Percentiles rank a stretch among this genome's conserved stretches.
These are phyloP conservation scores for Serendipita indica DNA, from an alignment of 768 basidiomycete species.

Conservation along the genomic window DNA sequence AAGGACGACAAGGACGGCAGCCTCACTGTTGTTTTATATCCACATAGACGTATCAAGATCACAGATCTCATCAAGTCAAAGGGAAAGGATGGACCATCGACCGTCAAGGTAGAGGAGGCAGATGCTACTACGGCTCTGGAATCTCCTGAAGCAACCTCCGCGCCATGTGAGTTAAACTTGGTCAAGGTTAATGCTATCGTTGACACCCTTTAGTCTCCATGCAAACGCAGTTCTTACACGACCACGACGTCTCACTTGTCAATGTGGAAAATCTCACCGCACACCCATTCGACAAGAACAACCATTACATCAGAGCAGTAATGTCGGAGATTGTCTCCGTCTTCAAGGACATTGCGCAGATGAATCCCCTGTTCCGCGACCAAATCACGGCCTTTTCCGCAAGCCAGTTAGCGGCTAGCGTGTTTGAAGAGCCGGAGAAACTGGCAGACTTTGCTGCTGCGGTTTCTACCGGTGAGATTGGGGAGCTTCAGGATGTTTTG, in stretches of 20 bases:
- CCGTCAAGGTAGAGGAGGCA: conserved; percentile 24
- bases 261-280: conserved; percentile 72
- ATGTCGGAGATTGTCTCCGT: conserved; percentile 93
- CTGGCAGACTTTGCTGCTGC: conserved; percentile 96
- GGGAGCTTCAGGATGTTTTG: conserved; percentile 85
- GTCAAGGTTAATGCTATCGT: background rate
- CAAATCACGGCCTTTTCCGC: conserved; percentile 95
- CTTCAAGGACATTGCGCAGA: conserved; percentile 96
- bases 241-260: conserved; percentile 73
- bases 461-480: conserved; percentile 81
- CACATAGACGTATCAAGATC: conserved; percentile 78
- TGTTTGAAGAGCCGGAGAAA: conserved; percentile 95
- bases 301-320: conserved; percentile 89
- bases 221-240: conserved; percentile 74
- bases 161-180: background rate
- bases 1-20: conserved; percentile 64
- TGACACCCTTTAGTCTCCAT: conserved; percentile 33
- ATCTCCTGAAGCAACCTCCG: background rate
- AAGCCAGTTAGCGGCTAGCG: conserved; percentile 79
- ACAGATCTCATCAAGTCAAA: conserved; percentile 64
- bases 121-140: conserved; percentile 25
- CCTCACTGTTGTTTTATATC: conserved; percentile 88
- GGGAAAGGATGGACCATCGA: conserved; percentile 27
- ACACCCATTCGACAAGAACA: conserved; percentile 76
- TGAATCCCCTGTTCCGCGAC: conserved; percentile 95